phyloP scores from a whole-genome alignment of 106 monocot species.

The Dioscorea zingiberensis region DNA sequence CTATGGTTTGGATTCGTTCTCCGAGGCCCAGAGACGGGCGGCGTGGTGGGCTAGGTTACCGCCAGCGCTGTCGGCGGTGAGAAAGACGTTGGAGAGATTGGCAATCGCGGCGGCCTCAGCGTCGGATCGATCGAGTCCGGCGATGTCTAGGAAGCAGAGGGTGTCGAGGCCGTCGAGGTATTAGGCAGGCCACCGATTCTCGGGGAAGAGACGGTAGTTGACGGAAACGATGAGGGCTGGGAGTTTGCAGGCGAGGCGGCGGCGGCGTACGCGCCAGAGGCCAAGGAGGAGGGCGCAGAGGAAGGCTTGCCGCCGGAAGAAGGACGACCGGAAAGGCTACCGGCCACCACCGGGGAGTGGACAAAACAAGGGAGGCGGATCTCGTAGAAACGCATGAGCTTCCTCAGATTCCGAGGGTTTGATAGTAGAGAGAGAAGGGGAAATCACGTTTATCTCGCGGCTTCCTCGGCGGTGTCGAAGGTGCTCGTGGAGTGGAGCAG shows the following conservation, averaged over 20 bases:
- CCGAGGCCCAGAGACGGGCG: conserved; percentile 2
- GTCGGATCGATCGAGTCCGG: conserved; percentile 2
- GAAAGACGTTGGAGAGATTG: conserved; percentile 20
- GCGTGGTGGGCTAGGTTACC: conserved; percentile 41
- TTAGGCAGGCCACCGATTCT: conserved; percentile 25
- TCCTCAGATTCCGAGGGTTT: no score
- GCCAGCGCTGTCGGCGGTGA: conserved; percentile 39
- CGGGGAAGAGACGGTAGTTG: conserved; percentile 35
- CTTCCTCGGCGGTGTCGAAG: no score
- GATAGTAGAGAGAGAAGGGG: no score
- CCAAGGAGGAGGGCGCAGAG: conserved; percentile 3
- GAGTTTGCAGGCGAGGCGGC: conserved; percentile 8
- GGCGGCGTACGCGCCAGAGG: conserved; percentile 6
- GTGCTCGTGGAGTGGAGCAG: no score
- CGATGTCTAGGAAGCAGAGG: conserved; percentile 14
- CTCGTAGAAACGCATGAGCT: no score
- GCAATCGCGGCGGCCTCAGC: background rate
- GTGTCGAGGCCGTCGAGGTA: conserved; percentile 38
- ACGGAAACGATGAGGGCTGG: conserved; percentile 19
- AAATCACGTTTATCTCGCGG: no score
- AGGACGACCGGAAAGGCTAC: background rate
- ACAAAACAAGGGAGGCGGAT: no score
- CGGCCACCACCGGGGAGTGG: no score
- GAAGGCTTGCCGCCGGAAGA: conserved; percentile 13
- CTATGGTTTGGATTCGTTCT: background rate